These are phyloP conservation scores for Cercospora zeae-maydis DNA, from an alignment of 2,329 filamentous ascomycete species.

Conservation along the genomic window DNA sequence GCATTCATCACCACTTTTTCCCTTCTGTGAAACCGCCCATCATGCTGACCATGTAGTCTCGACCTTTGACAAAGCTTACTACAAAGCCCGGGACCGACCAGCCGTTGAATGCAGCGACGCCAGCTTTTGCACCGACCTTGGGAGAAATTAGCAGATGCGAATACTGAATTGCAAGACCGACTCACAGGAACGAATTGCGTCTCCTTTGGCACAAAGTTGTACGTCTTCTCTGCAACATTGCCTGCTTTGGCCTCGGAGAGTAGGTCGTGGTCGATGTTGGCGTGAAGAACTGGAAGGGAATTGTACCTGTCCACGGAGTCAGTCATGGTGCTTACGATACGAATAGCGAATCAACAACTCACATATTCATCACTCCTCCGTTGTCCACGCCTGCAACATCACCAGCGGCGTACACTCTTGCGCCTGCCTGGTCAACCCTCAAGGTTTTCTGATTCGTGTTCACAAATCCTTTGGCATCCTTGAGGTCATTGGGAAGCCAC, in stretches of 20 bases:
- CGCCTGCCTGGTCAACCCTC: slow-evolving; percentile 45
- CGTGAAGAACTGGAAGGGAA: slow-evolving; percentile 40
- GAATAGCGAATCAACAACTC: not conserved
- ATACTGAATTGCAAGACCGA: not conserved
- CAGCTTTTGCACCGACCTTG: slow-evolving; percentile 30
- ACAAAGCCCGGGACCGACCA: slow-evolving; percentile 35
- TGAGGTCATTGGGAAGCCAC: slow-evolving; percentile 49
- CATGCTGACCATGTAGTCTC: slow-evolving; percentile 36
- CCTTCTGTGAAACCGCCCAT: slow-evolving; percentile 30
- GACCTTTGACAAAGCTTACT: slow-evolving; percentile 38
- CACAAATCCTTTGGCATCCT: slow-evolving; percentile 47
- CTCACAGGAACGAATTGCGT: slow-evolving; percentile 31
- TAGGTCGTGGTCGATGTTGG: slow-evolving; percentile 50
- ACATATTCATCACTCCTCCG: slow-evolving; percentile 44
- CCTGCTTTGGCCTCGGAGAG: slow-evolving; percentile 32
- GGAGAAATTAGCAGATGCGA: slow-evolving; percentile 18
- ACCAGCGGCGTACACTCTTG: slow-evolving; percentile 49
- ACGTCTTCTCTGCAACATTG: slow-evolving; percentile 28
- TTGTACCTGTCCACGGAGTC: slow-evolving; percentile 20
- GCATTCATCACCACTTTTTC: slow-evolving; percentile 23
- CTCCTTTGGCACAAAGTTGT: slow-evolving; percentile 32
- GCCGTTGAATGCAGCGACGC: slow-evolving; percentile 39
- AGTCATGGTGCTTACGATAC: not conserved
- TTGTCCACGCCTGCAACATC: slow-evolving; percentile 45
- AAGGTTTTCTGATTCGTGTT: slow-evolving; percentile 46